These are phyloP conservation scores for Haberlea rhodopensis DNA, from an alignment of 257 asterid species.

Conservation along the genomic window DNA sequence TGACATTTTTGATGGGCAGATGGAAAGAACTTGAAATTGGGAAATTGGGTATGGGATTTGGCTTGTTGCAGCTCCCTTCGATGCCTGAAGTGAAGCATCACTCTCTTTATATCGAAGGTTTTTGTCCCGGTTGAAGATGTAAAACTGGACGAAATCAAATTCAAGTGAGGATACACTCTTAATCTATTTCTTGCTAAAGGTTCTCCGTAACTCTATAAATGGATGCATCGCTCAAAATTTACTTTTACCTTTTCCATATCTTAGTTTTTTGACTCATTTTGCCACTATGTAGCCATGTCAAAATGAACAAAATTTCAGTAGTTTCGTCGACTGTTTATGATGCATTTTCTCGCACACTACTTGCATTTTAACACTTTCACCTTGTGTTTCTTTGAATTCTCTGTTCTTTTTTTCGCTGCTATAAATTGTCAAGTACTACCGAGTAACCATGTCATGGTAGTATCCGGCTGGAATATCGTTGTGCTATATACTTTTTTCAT, in stretches of 20 bases:
- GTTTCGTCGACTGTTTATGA: no score
- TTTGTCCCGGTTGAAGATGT: constrained; percentile 64
- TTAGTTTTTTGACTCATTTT: not conserved
- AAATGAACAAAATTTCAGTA: not conserved
- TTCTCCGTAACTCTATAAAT: not conserved
- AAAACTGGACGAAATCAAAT: constrained; percentile 70
- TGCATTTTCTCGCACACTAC: not conserved
- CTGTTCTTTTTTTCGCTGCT: not conserved
- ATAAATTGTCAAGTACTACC: no score
- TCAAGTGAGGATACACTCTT: constrained; percentile 51
- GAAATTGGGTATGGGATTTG: constrained; percentile 90
- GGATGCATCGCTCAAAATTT: not conserved
- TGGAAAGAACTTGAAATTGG: constrained; percentile 99
- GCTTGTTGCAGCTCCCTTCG: constrained; percentile 85
- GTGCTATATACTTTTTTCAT: not conserved
- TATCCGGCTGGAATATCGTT: not conserved
- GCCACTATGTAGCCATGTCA: not conserved
- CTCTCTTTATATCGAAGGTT: constrained; percentile 77
- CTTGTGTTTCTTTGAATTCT: not conserved
- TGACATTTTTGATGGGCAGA: constrained; percentile 35
- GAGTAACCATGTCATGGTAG: not conserved
- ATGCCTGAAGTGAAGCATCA: constrained; percentile 83
- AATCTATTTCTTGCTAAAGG: not conserved
- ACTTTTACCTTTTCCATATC: not conserved
- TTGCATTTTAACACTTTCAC: no score